phyloP scores from a whole-genome alignment of 1,284 basidiomycete species.

The Ceratobasidium papillatum region DNA sequence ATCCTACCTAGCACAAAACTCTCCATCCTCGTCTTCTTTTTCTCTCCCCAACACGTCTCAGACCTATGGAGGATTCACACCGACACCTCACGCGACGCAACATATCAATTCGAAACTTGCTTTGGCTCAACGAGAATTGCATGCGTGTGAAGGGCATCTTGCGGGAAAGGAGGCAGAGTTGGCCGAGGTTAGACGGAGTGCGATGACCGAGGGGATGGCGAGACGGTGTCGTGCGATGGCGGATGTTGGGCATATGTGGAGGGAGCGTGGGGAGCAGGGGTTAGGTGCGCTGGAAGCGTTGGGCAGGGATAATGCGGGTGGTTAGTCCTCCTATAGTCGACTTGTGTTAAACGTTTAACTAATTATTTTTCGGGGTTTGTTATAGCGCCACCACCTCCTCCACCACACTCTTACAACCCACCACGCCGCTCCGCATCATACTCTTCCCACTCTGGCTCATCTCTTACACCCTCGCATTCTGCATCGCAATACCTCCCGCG shows the following conservation, averaged over 20 bases:
- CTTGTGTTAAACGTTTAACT: background rate
- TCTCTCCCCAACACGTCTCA: slow-evolving; percentile 49
- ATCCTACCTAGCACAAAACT: slow-evolving; percentile 55
- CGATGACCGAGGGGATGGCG: slow-evolving; percentile 68
- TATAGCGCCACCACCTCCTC: slow-evolving; percentile 7
- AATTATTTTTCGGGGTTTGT: background rate
- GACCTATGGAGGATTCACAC: slow-evolving; percentile 11
- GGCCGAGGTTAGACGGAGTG: slow-evolving; percentile 58
- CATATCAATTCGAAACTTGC: slow-evolving; percentile 61
- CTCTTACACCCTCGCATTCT: slow-evolving; percentile 71
- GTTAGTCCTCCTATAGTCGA: slow-evolving; percentile 1
- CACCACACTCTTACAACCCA: slow-evolving; percentile 39
- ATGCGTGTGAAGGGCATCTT: slow-evolving; percentile 78
- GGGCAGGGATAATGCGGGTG: slow-evolving; percentile 4
- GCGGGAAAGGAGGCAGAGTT: slow-evolving; percentile 72
- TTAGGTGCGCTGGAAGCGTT: slow-evolving; percentile 55
- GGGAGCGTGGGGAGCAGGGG: slow-evolving; percentile 69
- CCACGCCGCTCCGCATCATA: slow-evolving; percentile 41
- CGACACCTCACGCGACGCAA: slow-evolving; percentile 40
- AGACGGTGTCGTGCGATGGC: slow-evolving; percentile 68
- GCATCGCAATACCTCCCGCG: slow-evolving; percentile 58
- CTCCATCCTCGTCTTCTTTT: slow-evolving; percentile 52
- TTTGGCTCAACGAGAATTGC: slow-evolving; percentile 73
- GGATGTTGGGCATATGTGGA: slow-evolving; percentile 72
- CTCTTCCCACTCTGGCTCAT: slow-evolving; percentile 57